phyloP scores from a whole-genome alignment of 352 stramenopile species.

The Phytophthora podocarpi region DNA sequence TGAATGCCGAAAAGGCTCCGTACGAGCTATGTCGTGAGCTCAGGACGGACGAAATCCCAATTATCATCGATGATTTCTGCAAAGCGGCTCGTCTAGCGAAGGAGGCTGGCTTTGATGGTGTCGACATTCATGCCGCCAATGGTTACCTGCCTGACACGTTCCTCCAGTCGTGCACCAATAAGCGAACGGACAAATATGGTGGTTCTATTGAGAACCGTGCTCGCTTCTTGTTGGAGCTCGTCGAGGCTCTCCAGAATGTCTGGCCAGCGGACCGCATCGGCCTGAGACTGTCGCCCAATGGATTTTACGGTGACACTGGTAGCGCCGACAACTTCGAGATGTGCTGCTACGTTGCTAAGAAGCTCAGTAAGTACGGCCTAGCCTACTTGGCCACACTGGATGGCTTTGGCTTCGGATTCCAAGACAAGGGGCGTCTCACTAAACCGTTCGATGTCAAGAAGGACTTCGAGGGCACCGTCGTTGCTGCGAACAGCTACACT shows the following conservation, averaged over 20 bases:
- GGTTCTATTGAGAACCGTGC: constrained; percentile 81
- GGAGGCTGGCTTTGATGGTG: constrained; percentile 68
- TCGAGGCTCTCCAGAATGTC: constrained; percentile 55
- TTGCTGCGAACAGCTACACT: constrained; percentile 41
- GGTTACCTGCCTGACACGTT: constrained; percentile 92
- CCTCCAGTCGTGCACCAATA: constrained; percentile 73
- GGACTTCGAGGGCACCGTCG: constrained; percentile 34
- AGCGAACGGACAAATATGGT: constrained; percentile 82
- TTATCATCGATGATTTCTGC: constrained; percentile 69
- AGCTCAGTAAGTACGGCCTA: constrained; percentile 40
- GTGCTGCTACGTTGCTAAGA: constrained; percentile 40
- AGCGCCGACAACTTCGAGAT: constrained; percentile 49
- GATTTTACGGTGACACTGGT: constrained; percentile 33
- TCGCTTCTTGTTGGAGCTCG: constrained; percentile 66
- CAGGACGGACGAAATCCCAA: constrained; percentile 67
- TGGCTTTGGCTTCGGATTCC: constrained; percentile 44
- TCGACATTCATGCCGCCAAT: constrained; percentile 80
- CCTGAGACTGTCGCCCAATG: constrained; percentile 37
- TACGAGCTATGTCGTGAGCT: constrained; percentile 59
- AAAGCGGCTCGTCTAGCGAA: constrained; percentile 58
- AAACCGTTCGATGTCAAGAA: constrained; percentile 44
- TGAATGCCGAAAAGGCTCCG: constrained; percentile 29
- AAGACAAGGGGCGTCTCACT: constrained; percentile 35
- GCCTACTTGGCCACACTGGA: constrained; percentile 51
- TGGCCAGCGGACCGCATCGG: constrained; percentile 30